Evolutionary conservation across 371 early-diverging fungal species (phyloP).

Genomic region (Mucor sp.): DNA sequence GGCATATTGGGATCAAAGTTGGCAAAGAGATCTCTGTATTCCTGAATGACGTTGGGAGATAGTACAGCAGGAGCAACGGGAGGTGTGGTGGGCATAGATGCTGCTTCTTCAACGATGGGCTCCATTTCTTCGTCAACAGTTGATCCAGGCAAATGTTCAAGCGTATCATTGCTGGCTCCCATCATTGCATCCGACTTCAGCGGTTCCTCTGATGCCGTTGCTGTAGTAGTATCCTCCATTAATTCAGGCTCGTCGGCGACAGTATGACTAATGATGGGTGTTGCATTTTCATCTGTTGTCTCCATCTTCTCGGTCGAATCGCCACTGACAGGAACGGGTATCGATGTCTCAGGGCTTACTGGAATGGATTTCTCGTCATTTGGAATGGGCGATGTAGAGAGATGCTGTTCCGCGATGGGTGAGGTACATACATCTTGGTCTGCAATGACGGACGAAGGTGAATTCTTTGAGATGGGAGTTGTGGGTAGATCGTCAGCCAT

Average conservation of each 20-base stretch:
- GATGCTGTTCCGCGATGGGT: background rate
- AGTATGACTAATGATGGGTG: background rate
- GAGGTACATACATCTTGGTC: background rate
- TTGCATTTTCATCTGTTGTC: background rate
- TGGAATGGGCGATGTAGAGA: background rate
- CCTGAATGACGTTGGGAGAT: conserved; percentile 24
- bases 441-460: background rate
- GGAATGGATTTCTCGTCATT: background rate
- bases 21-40: conserved; percentile 22
- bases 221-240: background rate
- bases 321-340: background rate
- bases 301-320: background rate
- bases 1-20: conserved; percentile 31
- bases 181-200: conserved; percentile 24
- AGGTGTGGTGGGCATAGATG: conserved; percentile 28
- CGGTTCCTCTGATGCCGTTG: background rate
- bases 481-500: background rate
- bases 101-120: conserved; percentile 4
- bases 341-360: background rate
- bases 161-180: conserved; percentile 5
- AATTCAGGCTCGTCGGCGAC: background rate
- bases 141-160: background rate
- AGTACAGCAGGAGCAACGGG: background rate
- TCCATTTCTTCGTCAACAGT: background rate
- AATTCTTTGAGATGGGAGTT: background rate